Percentiles rank a stretch among this genome's conserved stretches.
Conservation (phyloP, 1,284 basidiomycete species). For the Prillingera fragicola region DNA sequence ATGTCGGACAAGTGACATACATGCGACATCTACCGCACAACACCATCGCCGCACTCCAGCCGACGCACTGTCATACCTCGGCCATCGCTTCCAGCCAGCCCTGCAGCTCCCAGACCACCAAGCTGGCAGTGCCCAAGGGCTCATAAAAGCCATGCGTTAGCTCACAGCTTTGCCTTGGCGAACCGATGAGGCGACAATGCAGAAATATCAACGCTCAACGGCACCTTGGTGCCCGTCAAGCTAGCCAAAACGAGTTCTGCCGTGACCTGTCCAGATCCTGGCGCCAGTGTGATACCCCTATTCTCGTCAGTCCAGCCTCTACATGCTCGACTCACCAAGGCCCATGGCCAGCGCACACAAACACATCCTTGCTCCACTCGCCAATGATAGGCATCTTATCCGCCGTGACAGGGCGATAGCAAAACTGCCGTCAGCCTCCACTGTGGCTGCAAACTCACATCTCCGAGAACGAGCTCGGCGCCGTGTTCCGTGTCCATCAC, state of each 20-base stretch:
- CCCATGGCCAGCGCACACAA: conserved; percentile 8
- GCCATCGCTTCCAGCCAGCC: too few relatives aligned
- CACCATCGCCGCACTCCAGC: too few relatives aligned
- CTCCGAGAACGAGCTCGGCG: conserved; percentile 11
- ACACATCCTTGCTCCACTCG: conserved; percentile 8
- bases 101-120: too few relatives aligned
- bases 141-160: too few relatives aligned
- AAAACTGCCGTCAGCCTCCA: conserved; percentile 4
- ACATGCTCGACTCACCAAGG: conserved; percentile 12
- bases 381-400: conserved; percentile 13
- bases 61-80: too few relatives aligned
- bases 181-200: conserved; percentile 12
- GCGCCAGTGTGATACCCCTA: conserved; percentile 15
- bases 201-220: conserved; percentile 8
- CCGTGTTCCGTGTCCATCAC: conserved; percentile 7
- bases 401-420: conserved; percentile 12
- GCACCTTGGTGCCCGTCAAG: not conserved
- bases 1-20: too few relatives aligned
- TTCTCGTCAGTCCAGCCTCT: not conserved
- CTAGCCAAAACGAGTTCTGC: conserved; percentile 7
- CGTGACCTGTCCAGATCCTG: conserved; percentile 10
- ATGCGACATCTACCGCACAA: too few relatives aligned
- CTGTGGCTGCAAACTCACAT: conserved; percentile 1
- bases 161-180: conserved; percentile 6
- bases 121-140: too few relatives aligned